Evolutionary conservation across 1,139 yeast genomes (phyloP).

Genomic region (Lodderomyces metapsilosis): DNA sequence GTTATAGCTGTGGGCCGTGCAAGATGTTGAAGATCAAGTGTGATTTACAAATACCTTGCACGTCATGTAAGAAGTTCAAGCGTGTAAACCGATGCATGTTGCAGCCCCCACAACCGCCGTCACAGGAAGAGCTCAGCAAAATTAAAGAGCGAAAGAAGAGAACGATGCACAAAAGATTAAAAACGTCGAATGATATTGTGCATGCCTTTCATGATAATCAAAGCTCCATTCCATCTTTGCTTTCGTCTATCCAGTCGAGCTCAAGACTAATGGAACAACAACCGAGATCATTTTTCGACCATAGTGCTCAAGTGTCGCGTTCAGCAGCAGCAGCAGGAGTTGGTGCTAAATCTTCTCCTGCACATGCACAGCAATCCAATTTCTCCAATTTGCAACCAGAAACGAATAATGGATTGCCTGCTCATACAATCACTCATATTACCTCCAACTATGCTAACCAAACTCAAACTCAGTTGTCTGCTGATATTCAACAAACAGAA

Average conservation of each 20-base stretch:
- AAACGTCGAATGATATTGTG: conserved; percentile 12
- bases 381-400: conserved; percentile 6
- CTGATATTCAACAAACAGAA: neutral
- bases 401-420: neutral
- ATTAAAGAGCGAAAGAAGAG: conserved; percentile 25
- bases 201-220: conserved; percentile 12
- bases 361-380: conserved; percentile 3
- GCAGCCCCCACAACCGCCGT: conserved; percentile 50
- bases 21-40: conserved; percentile 53
- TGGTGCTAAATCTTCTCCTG: neutral
- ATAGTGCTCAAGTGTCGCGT: neutral
- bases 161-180: conserved; percentile 16
- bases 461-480: neutral
- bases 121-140: conserved; percentile 24
- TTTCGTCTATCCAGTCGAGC: conserved; percentile 10
- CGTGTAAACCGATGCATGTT: conserved; percentile 36
- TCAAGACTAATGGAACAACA: conserved; percentile 4
- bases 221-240: conserved; percentile 13
- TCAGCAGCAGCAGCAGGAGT: neutral
- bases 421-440: conserved; percentile 7
- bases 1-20: conserved; percentile 60
- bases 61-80: conserved; percentile 45
- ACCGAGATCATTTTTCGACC: neutral
- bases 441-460: neutral
- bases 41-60: conserved; percentile 50